These are phyloP conservation scores for Aurifilum marmelostoma DNA, from an alignment of 2,329 filamentous ascomycete genomes.

Conservation along the genomic window DNA sequence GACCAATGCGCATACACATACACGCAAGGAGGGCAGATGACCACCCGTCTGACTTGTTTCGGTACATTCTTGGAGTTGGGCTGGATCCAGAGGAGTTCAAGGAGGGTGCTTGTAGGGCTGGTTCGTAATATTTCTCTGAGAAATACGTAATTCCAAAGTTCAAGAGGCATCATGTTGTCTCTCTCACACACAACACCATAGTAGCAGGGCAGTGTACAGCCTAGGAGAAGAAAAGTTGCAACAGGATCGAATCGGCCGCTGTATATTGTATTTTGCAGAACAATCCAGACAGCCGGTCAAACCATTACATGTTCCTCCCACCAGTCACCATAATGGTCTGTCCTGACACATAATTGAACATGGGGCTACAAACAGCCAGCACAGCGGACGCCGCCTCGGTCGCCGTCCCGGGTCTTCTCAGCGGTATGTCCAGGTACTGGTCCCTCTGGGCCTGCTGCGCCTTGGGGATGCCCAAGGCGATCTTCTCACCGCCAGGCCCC, in stretches of 20 bases:
- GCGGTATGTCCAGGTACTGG: conserved; percentile 71
- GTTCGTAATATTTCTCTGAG: conserved; percentile 12
- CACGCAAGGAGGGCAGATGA: background rate
- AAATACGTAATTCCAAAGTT: background rate
- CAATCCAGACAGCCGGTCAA: background rate
- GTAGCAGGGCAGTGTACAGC: background rate
- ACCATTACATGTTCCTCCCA: conserved; percentile 62
- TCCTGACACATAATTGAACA: conserved; percentile 83
- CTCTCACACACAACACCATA: background rate
- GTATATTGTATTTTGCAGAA: background rate
- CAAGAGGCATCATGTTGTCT: background rate
- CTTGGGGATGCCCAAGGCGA: conserved; percentile 73
- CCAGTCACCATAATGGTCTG: conserved; percentile 89
- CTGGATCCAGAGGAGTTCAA: conserved; percentile 29
- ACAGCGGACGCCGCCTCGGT: conserved; percentile 80
- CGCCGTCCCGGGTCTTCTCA: conserved; percentile 75
- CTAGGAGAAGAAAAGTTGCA: background rate
- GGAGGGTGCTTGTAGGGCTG: conserved; percentile 14
- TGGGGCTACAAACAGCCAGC: conserved; percentile 76
- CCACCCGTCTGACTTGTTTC: conserved; percentile 12
- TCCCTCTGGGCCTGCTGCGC: conserved; percentile 54
- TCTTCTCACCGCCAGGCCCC: conserved; percentile 74
- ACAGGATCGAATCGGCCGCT: background rate
- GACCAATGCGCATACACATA: background rate
- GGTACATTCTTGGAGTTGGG: conserved; percentile 33